These are phyloP conservation scores for Rhizopogon vesiculosus DNA, from an alignment of 768 basidiomycete species.

Conservation along the genomic window DNA sequence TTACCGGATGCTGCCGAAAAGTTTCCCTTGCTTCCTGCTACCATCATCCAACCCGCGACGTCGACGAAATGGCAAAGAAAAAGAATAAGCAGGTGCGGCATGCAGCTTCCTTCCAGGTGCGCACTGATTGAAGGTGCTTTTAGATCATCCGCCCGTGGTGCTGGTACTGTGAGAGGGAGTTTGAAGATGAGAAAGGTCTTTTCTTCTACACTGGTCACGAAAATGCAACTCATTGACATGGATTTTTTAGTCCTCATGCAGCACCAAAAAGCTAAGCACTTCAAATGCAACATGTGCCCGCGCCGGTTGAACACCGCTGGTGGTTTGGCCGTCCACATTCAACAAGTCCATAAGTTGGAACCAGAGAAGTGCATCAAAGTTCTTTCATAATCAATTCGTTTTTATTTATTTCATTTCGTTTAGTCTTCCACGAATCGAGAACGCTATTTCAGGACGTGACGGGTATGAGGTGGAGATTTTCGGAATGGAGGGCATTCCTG, in stretches of 20 bases:
- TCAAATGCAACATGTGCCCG: slow-evolving; percentile 96
- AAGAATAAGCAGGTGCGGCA: slow-evolving; percentile 45
- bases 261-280: slow-evolving; percentile 99
- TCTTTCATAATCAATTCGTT: not conserved
- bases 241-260: slow-evolving; percentile 81
- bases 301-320: slow-evolving; percentile 95
- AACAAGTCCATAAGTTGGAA: slow-evolving; percentile 99
- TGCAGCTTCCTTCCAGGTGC: not conserved
- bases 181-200: slow-evolving; percentile 97
- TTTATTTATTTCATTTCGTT: not conserved
- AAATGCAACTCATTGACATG: not conserved
- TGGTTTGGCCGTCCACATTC: slow-evolving; percentile 95
- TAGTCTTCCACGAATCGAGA: slow-evolving; percentile 87
- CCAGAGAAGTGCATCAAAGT: slow-evolving; percentile 55
- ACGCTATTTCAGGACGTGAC: slow-evolving; percentile 93
- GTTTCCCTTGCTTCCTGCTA: slow-evolving; percentile 13
- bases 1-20: slow-evolving; percentile 4
- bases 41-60: slow-evolving; percentile 3
- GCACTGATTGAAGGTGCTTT: slow-evolving; percentile 2
- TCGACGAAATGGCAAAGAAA: slow-evolving; percentile 43
- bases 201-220: slow-evolving; percentile 7
- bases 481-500: slow-evolving; percentile 98
- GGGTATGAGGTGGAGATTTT: slow-evolving; percentile 99
- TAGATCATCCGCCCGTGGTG: slow-evolving; percentile 92
- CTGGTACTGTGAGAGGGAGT: slow-evolving; percentile 99